Base-by-base conservation (phyloP, 352 stramenopile species). In the Globisporangium spinosum region DNA sequence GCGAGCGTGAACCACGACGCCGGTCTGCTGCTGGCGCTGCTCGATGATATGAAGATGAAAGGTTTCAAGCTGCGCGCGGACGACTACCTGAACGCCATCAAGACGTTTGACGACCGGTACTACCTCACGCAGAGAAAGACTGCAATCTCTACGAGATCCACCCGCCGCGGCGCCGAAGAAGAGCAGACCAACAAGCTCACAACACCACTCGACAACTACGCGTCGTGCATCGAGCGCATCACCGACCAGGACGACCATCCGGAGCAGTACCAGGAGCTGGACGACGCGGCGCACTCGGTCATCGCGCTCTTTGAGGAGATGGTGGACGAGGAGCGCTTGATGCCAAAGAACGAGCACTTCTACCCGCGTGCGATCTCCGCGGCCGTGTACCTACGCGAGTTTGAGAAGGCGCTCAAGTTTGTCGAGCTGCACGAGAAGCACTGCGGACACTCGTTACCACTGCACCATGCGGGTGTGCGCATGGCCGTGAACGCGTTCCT, bases 1-100 rank as follows among this genome's bases (percentile, higher is more conserved):
- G 64, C 76, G n/a, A 76, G 66, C 32, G 58, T 66, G 22, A 78
- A 68, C 4, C 68, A 70, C 17, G 73, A 80, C 56, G 56, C 71
- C 20, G 63, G 76, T 23, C 64, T 83, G 47, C 57, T 85, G 63
- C 49, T 70, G 22, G 62, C 73, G 40, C 56, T 88, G 29, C 27
- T 91, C 22, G 70, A 87, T 45, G 81, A 88, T 47, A 90, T 90
- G 81, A 84, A 85, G 60, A 61, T 89, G 49, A 89, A 91, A 49
- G 81, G 83, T 12, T 90, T 83, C 65, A 87, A 85, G 55, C 51
- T 90, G 51, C 81, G 83, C 56, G 63, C 66, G 1, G 70, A 75
- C 0, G 81, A 90, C 66, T 90, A 89, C 65, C 43, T 83, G 53
- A 72, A 75, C 35, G 81, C 79, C 22, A 81, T 88, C 49, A 71